These are phyloP conservation scores for Plantago ovata DNA, from an alignment of 257 asterid genomes.

Conservation along the genomic window DNA sequence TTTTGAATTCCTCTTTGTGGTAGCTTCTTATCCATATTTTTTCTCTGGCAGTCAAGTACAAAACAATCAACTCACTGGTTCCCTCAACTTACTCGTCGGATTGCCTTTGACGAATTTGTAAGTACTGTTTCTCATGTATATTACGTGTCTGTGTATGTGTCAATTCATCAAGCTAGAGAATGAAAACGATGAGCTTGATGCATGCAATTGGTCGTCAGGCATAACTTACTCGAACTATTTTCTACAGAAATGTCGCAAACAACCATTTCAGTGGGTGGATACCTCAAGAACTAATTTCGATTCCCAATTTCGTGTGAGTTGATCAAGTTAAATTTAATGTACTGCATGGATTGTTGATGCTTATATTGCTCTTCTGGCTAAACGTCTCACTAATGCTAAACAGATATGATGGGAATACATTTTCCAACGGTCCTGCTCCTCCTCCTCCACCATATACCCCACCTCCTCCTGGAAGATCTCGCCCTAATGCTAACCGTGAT, in stretches of 20 bases:
- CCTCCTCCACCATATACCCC: constrained; percentile 86
- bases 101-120: constrained; percentile 79
- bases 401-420: constrained; percentile 80
- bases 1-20: constrained; percentile 17
- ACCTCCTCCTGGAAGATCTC: constrained; percentile 80
- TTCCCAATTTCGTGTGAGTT: constrained; percentile 80
- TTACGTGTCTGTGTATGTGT: background rate
- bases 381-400: constrained; percentile 8
- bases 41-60: constrained; percentile 62
- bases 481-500: constrained; percentile 31
- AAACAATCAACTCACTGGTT: constrained; percentile 75
- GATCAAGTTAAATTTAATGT: constrained; percentile 11
- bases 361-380: constrained; percentile 12
- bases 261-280: constrained; percentile 89
- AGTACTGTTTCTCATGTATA: constrained; percentile 31
- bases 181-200: constrained; percentile 2
- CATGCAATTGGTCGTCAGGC: constrained; percentile 10
- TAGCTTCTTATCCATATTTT: constrained; percentile 21
- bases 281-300: constrained; percentile 65
- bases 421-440: constrained; percentile 87
- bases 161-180: constrained; percentile 16
- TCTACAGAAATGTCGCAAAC: constrained; percentile 87
- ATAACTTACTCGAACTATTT: constrained; percentile 12
- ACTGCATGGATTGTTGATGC: constrained; percentile 9
- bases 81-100: constrained; percentile 63